Evolutionary conservation across 257 asterid genomes (phyloP).

Genomic region (Capsicum chinense): DNA sequence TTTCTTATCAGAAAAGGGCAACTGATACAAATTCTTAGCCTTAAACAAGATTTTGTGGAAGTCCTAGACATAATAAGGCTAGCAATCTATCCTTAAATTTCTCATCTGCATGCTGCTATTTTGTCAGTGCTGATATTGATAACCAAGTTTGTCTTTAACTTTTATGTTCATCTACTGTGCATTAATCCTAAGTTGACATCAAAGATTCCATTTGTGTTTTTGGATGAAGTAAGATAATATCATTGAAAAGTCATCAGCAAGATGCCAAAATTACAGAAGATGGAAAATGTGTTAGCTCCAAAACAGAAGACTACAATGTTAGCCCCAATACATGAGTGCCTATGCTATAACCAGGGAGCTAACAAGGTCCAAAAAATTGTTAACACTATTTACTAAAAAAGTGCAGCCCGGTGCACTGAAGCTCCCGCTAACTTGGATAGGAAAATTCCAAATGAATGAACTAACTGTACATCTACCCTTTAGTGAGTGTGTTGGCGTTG

Average conservation of each 20-base stretch:
- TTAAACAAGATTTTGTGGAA: background rate
- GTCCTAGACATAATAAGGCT: slow-evolving; percentile 7
- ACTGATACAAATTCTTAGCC: background rate
- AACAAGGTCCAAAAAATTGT: background rate
- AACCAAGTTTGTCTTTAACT: background rate
- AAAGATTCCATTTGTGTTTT: too few species aligned
- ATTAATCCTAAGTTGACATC: too few species aligned
- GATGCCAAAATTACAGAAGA: background rate
- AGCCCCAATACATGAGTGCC: background rate
- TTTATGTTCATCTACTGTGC: too few species aligned
- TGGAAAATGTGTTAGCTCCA: background rate
- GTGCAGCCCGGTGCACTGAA: too few species aligned
- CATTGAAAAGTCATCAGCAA: background rate
- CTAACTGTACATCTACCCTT: background rate
- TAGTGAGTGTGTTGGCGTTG: background rate
- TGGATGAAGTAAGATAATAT: background rate
- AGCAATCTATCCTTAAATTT: slow-evolving; percentile 18
- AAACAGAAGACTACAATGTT: background rate
- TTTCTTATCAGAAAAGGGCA: background rate
- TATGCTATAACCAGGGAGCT: background rate
- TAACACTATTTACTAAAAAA: background rate
- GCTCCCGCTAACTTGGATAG: background rate
- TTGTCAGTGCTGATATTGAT: slow-evolving; percentile 2
- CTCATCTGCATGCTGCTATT: background rate
- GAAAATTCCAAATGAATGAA: background rate